Evolutionary conservation across 179 eudicot species (phyloP), one percentile per base, ranked within the genome.

Genomic region (Vitellaria paradoxa): DNA sequence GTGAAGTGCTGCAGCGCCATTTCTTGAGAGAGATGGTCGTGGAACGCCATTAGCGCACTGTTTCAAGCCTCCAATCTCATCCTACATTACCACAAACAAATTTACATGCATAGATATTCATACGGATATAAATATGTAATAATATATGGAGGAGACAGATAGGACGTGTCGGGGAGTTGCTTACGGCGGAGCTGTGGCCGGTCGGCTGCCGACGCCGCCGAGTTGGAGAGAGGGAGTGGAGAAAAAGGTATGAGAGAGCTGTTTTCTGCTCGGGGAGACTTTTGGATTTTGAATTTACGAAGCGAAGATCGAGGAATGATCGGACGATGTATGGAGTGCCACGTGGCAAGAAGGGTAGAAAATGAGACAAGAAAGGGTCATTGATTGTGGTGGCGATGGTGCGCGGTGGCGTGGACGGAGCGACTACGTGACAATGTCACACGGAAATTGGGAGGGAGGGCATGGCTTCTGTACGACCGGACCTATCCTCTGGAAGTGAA

Each of bases 1-100:
- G 72, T 52, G 72, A 70, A 70, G 76, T 80, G 83, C 5, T 80
- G 83, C 64, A 80, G 83, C 0, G 70, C 79, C 78, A 75, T 75
- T 75, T 76, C 79, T 52, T 57, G 79, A 0, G 83, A 11, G 65
- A 80, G 68, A 40, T 76, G 76, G 67, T 80, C 83, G 61, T 80
- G 76, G 56, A 76, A 80, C 46, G 83, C 71, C 83, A 80, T 80
- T 72, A 52, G 52, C 53, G 10, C 30, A 5, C 52, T 18, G 47
- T 15, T 63, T 64, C 60, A 24, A 7, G 18, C 30, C 76, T 23
- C 49, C 21, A 45, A 20, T 74, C 18, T 45, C 56, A 53, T 37
- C 66, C 49, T 65, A 53, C 53, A 30, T 30, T 30, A 30, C 37
- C 37, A 30, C 37, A 30, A 30, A 30, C 37, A 30, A 30, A 30